phyloP scores from a whole-genome alignment of 2,329 filamentous ascomycete species.

The Oidium heveae region DNA sequence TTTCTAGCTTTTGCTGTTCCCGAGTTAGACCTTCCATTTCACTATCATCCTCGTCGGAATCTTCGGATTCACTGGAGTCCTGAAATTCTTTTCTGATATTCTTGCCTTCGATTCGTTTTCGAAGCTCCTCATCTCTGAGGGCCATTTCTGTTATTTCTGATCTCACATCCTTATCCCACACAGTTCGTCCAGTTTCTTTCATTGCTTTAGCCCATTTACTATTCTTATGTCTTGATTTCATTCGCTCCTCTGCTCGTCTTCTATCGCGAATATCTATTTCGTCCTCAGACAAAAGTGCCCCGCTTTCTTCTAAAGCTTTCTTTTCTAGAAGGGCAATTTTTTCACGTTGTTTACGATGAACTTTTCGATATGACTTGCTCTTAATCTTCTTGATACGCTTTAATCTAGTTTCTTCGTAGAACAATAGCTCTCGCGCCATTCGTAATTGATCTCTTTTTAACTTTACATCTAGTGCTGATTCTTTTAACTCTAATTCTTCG shows the following conservation, averaged over 20 bases:
- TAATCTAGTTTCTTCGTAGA: constrained; percentile 65
- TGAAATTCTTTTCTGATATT: constrained; percentile 23
- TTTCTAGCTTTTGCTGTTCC: constrained; percentile 22
- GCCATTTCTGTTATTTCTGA: constrained; percentile 39
- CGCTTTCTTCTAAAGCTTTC: constrained; percentile 30
- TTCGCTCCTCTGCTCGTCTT: constrained; percentile 38
- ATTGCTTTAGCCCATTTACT: constrained; percentile 49
- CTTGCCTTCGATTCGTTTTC: constrained; percentile 38
- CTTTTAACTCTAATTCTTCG: constrained; percentile 44
- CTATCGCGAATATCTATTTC: constrained; percentile 38
- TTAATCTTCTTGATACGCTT: constrained; percentile 98
- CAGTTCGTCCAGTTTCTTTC: constrained; percentile 35
- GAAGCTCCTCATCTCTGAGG: constrained; percentile 38
- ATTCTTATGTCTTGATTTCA: constrained; percentile 43
- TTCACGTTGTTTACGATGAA: constrained; percentile 61
- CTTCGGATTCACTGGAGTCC: constrained; percentile 21
- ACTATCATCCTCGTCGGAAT: constrained; percentile 29
- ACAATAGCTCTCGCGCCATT: constrained; percentile 59
- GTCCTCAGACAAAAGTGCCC: constrained; percentile 34
- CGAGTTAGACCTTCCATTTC: constrained; percentile 22
- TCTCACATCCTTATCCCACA: constrained; percentile 47
- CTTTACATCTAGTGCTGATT: constrained; percentile 44
- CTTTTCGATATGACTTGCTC: constrained; percentile 77
- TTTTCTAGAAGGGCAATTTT: constrained; percentile 29
- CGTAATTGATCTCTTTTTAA: constrained; percentile 51